Evolutionary conservation across 768 basidiomycete species (phyloP).

Genomic region (Suillus cothurnatus): DNA sequence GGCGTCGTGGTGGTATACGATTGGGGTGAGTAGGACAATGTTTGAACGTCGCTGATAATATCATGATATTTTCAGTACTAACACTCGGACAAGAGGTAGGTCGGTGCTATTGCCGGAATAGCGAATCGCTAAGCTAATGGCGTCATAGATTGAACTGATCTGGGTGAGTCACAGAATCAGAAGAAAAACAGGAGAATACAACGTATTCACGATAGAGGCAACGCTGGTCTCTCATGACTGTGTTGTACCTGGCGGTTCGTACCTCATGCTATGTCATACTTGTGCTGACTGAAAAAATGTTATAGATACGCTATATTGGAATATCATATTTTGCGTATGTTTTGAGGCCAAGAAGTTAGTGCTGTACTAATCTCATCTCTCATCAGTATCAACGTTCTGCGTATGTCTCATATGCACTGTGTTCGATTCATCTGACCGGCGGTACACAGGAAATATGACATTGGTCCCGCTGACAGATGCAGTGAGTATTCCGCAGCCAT

Average conservation of each 20-base stretch:
- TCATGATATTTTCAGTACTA: neutral
- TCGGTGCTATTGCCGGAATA: neutral
- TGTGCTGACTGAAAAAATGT: too few relatives aligned
- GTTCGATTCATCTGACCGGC: neutral
- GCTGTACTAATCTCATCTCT: neutral
- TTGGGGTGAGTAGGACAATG: neutral
- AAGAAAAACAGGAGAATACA: neutral
- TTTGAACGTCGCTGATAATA: neutral
- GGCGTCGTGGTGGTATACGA: too few relatives aligned
- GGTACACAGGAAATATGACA: neutral
- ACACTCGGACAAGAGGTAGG: neutral
- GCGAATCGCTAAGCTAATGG: neutral
- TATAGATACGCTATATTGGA: conserved; percentile 1
- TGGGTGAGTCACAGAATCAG: neutral
- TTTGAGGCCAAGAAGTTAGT: neutral
- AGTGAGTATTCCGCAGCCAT: neutral
- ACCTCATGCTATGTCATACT: neutral
- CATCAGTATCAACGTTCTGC: neutral
- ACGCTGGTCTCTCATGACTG: neutral
- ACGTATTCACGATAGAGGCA: too few relatives aligned
- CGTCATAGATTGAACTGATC: too few relatives aligned
- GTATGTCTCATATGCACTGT: neutral
- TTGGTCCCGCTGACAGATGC: neutral
- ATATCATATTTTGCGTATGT: neutral
- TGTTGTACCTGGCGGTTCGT: neutral